Evolutionary conservation across 2,329 filamentous ascomycete species (phyloP).

Genomic region (Sordariomycetes sp.): DNA sequence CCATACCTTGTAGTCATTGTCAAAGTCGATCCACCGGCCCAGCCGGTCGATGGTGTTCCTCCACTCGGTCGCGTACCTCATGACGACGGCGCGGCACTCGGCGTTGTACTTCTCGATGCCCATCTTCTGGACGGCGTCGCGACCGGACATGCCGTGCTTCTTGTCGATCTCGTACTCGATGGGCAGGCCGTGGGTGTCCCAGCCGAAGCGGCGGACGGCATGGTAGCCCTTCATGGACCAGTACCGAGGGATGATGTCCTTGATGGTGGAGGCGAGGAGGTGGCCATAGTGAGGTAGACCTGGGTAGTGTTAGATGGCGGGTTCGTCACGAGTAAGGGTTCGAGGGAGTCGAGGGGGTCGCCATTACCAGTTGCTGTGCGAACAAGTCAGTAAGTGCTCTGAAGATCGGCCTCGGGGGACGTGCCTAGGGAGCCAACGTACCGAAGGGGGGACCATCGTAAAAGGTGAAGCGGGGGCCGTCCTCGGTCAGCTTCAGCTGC

Average conservation of each 20-base stretch:
- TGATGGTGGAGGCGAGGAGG: conserved; percentile 74
- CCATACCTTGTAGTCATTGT: conserved; percentile 60
- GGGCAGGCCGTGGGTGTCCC: conserved; percentile 77
- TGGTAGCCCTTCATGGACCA: conserved; percentile 88
- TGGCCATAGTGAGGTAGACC: conserved; percentile 31
- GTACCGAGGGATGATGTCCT: conserved; percentile 82
- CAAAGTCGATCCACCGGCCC: conserved; percentile 68
- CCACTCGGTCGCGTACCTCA: conserved; percentile 74
- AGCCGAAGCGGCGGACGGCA: conserved; percentile 75
- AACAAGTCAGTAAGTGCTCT: not conserved
- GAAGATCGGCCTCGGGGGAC: not conserved
- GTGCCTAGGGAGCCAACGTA: conserved; percentile 3
- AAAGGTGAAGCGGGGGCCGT: conserved; percentile 79
- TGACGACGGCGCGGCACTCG: conserved; percentile 76
- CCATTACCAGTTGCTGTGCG: not conserved
- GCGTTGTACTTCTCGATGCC: conserved; percentile 75
- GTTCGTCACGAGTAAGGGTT: not conserved
- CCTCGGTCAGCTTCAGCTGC: conserved; percentile 50
- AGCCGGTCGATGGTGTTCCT: conserved; percentile 59
- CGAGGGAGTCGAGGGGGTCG: not conserved
- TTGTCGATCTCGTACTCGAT: conserved; percentile 92
- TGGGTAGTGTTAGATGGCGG: conserved; percentile 3
- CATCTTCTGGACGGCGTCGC: conserved; percentile 66
- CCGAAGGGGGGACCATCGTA: conserved; percentile 73
- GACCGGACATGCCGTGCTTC: conserved; percentile 68